phyloP scores from a whole-genome alignment of 2,329 filamentous ascomycete genomes.

The Sclerotiophoma versabilis region DNA sequence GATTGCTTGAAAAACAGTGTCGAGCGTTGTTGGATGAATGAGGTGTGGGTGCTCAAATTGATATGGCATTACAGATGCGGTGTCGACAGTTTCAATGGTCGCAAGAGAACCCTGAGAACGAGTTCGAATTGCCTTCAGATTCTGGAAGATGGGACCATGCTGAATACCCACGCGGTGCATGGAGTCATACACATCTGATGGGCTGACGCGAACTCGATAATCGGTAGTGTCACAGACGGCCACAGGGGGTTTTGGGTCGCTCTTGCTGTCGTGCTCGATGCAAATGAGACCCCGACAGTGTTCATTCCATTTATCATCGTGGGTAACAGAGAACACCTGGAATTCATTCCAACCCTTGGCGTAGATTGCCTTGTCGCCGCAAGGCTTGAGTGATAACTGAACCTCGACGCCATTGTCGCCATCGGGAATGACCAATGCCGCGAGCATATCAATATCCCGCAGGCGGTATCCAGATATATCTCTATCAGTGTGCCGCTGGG shows the following conservation, averaged over 20 bases:
- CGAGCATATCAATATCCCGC: slow-evolving; percentile 26
- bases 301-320: slow-evolving; percentile 20
- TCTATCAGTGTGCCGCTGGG: neutral
- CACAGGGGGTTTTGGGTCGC: neutral
- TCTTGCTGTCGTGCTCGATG: neutral
- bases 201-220: neutral
- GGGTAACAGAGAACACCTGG: slow-evolving; percentile 23
- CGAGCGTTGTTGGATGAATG: slow-evolving; percentile 20
- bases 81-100: neutral
- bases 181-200: slow-evolving; percentile 1
- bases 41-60: slow-evolving; percentile 5
- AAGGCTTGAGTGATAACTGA: slow-evolving; percentile 21
- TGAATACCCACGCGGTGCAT: slow-evolving; percentile 7
- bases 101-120: neutral
- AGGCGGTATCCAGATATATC: slow-evolving; percentile 19
- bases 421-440: slow-evolving; percentile 33
- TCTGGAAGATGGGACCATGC: slow-evolving; percentile 6
- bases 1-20: slow-evolving; percentile 15
- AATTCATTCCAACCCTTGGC: slow-evolving; percentile 24
- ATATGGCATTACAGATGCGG: slow-evolving; percentile 1
- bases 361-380: slow-evolving; percentile 9
- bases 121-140: neutral
- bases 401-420: slow-evolving; percentile 34
- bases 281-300: slow-evolving; percentile 24
- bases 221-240: neutral